Conservation (phyloP, 1,284 basidiomycete species). For the Sphaerobolus stellatus region DNA sequence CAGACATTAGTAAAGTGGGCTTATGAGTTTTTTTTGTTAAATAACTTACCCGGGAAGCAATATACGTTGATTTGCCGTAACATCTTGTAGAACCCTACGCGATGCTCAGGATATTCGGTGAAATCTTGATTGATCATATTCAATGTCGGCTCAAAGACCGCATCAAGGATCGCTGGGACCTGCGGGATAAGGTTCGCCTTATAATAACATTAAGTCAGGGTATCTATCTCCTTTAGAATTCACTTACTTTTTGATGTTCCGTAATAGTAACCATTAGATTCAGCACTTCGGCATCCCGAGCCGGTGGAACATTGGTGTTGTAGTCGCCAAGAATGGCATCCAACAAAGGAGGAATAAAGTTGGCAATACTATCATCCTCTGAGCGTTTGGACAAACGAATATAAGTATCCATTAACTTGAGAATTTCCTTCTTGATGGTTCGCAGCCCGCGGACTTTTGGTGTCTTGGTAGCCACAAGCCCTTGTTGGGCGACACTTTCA, state of each 20-base stretch:
- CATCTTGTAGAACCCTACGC: slow-evolving; percentile 62
- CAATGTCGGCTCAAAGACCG: slow-evolving; percentile 60
- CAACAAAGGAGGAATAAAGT: slow-evolving; percentile 58
- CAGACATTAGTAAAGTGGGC: neutral
- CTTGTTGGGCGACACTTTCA: slow-evolving; percentile 49
- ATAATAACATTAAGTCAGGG: neutral
- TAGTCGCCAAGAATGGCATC: slow-evolving; percentile 64
- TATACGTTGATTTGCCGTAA: slow-evolving; percentile 56
- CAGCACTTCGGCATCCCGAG: slow-evolving; percentile 61
- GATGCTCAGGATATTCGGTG: slow-evolving; percentile 62
- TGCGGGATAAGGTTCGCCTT: slow-evolving; percentile 51
- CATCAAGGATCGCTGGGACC: slow-evolving; percentile 58
- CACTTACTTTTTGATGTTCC: slow-evolving; percentile 43
- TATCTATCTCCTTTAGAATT: neutral
- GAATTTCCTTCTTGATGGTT: slow-evolving; percentile 67
- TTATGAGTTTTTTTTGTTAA: neutral
- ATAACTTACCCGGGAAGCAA: slow-evolving; percentile 50
- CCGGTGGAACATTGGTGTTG: slow-evolving; percentile 58
- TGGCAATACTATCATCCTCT: slow-evolving; percentile 58
- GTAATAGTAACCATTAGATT: slow-evolving; percentile 63
- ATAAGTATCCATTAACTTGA: slow-evolving; percentile 62
- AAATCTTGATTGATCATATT: slow-evolving; percentile 67
- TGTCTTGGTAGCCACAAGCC: slow-evolving; percentile 59
- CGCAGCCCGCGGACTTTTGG: slow-evolving; percentile 58
- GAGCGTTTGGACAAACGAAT: slow-evolving; percentile 60